Evolutionary conservation across 192 early-diverging fungal genomes (phyloP), one percentile per base, ranked within the genome.

Genomic region (Rhizophagus clarus): DNA sequence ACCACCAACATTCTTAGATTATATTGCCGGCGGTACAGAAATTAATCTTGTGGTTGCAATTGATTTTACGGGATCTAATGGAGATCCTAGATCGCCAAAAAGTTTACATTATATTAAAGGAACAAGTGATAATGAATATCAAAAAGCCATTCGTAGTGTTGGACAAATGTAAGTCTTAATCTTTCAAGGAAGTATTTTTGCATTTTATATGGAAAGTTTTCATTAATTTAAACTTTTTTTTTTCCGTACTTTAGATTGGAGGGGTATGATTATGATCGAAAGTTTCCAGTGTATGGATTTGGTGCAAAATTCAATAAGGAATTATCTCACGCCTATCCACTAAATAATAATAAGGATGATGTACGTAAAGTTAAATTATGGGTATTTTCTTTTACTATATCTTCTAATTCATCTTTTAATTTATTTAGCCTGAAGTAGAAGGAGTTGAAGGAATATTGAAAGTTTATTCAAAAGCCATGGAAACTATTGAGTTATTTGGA

Each of bases 51-150:
- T 80, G 7, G 84, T 89, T 3, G 89, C 89, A 10, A 83, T 90
- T 67, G 89, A 90, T 68, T 90, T 90, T 72, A 90, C 89, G 1
- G 81, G 72, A 40, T 87, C 85, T 24, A 90, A 91, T 56, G 89
- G 89, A 1, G 84, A 88, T 62, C 90, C 89, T 32, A 74, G 77
- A 22, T 49, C 82, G 31, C 85, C 87, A 1, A 81, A 83, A 1
- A 87, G 85, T 17, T 84, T 90, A 22, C 89, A 90, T 69, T 90
- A 76, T 74, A 84, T 75, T 45, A 72, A 64, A 51, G 77, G 78
- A 17, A 79, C 31, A 17, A 78, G 62, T 11, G 74, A 79, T 42
- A 90, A 90, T 72, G 81, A 83, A 12, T 90, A 90, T 61, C 86
- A 89, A 45, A 79, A 82, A 51, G 89, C 89, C 0, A 85, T 90